phyloP scores from a whole-genome alignment of 2,329 filamentous ascomycete species.

The Dothideomycetidae sp. region DNA sequence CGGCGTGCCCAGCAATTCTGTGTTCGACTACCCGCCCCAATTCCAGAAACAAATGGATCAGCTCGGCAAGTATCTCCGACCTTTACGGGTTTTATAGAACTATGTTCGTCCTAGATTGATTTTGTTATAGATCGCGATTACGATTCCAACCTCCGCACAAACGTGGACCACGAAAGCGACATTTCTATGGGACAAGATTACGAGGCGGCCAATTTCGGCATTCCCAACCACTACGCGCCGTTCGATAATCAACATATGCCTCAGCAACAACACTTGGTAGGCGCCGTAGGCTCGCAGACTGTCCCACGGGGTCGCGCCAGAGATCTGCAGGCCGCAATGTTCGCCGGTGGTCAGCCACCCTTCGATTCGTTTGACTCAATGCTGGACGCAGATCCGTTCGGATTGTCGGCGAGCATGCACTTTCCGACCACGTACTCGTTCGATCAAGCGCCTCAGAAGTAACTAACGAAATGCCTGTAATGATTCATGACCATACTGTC shows the following conservation, averaged over 20 bases:
- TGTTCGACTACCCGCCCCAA: conserved; percentile 61
- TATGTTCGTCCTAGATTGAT: conserved; percentile 56
- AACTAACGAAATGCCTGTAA: conserved; percentile 1
- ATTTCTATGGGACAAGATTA: conserved; percentile 3
- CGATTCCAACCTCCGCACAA: conserved; percentile 57
- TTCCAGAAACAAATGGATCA: conserved; percentile 94
- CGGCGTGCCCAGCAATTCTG: conserved; percentile 24
- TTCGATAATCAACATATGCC: neutral
- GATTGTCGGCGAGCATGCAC: conserved; percentile 85
- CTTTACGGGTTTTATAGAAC: conserved; percentile 36
- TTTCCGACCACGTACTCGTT: conserved; percentile 77
- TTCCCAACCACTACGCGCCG: conserved; percentile 15
- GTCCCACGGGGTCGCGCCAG: conserved; percentile 1
- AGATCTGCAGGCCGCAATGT: neutral
- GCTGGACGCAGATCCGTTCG: conserved; percentile 86
- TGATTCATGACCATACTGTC: neutral
- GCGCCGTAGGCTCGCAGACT: neutral
- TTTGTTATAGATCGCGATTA: conserved; percentile 85
- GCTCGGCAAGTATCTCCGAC: conserved; percentile 64
- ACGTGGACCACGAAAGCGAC: conserved; percentile 1
- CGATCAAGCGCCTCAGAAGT: conserved; percentile 20
- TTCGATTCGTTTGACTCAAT: conserved; percentile 70
- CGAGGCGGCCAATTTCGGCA: conserved; percentile 4
- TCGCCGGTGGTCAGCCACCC: neutral
- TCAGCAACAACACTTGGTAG: conserved; percentile 6